A percentile compares a stretch with the other conserved stretches of the same genome.
phyloP scores from a whole-genome alignment of 495 filamentous ascomycete genomes.

The Darksidea phi region DNA sequence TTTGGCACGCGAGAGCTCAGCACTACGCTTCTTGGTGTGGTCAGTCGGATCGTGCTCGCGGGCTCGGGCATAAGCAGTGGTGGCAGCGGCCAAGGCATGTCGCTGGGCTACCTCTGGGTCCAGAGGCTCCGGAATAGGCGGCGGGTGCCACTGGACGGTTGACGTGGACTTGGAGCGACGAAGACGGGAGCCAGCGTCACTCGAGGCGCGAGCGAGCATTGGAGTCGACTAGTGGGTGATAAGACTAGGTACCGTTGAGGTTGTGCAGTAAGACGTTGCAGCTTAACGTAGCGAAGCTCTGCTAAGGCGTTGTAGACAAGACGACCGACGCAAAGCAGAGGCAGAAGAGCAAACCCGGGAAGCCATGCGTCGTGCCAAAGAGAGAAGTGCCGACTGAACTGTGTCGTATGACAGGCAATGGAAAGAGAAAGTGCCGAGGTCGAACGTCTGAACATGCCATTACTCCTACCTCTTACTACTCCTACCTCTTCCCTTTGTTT shows the following conservation, averaged over 20 bases:
- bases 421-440: too few species aligned
- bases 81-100: conserved; percentile 41
- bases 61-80: conserved; percentile 40
- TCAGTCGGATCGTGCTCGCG: conserved; percentile 15
- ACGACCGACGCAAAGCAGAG: neutral
- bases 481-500: too few species aligned
- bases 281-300: conserved; percentile 1
- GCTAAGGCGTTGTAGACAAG: conserved; percentile 5
- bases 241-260: conserved; percentile 16
- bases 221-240: conserved; percentile 10
- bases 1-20: conserved; percentile 15
- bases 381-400: too few species aligned
- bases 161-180: conserved; percentile 39
- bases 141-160: conserved; percentile 28
- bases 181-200: conserved; percentile 38
- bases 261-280: conserved; percentile 1
- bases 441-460: too few species aligned
- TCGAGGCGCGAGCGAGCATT: conserved; percentile 41
- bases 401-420: too few species aligned
- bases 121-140: conserved; percentile 13
- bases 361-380: too few species aligned
- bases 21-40: conserved; percentile 6
- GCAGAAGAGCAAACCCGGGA: neutral
- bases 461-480: too few species aligned
- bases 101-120: conserved; percentile 39